Conservation (phyloP, 331 rosid species). For the Acacia concinna region DNA sequence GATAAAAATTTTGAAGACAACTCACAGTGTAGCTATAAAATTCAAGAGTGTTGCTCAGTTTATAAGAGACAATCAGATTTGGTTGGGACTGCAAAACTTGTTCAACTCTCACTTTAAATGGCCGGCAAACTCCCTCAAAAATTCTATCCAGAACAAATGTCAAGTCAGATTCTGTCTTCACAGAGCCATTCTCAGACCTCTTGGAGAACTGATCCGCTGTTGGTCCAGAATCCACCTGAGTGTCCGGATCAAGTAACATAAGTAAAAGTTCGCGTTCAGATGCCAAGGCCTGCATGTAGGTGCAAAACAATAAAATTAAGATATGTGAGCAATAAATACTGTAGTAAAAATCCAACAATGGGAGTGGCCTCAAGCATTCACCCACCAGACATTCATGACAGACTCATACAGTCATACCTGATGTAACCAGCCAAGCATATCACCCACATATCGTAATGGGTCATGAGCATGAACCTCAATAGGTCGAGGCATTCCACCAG, state of each 20-base stretch:
- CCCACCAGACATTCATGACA: slow-evolving; percentile 33
- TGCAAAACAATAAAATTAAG: slow-evolving; percentile 6
- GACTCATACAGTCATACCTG: slow-evolving; percentile 59
- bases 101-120: slow-evolving; percentile 96
- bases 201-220: slow-evolving; percentile 55
- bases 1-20: slow-evolving; percentile 22
- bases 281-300: slow-evolving; percentile 81
- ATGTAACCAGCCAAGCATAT: slow-evolving; percentile 98
- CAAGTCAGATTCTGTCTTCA: slow-evolving; percentile 69
- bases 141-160: slow-evolving; percentile 95
- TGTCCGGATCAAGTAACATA: slow-evolving; percentile 81
- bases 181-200: slow-evolving; percentile 52
- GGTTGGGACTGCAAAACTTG: slow-evolving; percentile 98
- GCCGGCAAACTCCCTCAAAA: slow-evolving; percentile 98
- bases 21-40: slow-evolving; percentile 94
- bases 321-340: slow-evolving; percentile 3
- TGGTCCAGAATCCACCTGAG: slow-evolving; percentile 54
- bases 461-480: slow-evolving; percentile 99
- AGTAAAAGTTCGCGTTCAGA: slow-evolving; percentile 95
- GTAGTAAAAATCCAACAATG: slow-evolving; percentile 9
- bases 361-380: slow-evolving; percentile 30
- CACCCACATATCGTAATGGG: slow-evolving; percentile 93
- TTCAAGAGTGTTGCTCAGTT: slow-evolving; percentile 89
- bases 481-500: slow-evolving; percentile 97
- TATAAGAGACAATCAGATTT: slow-evolving; percentile 81